Evolutionary conservation across 2,329 filamentous ascomycete species (phyloP).

Genomic region (Apiospora pterosperma): DNA sequence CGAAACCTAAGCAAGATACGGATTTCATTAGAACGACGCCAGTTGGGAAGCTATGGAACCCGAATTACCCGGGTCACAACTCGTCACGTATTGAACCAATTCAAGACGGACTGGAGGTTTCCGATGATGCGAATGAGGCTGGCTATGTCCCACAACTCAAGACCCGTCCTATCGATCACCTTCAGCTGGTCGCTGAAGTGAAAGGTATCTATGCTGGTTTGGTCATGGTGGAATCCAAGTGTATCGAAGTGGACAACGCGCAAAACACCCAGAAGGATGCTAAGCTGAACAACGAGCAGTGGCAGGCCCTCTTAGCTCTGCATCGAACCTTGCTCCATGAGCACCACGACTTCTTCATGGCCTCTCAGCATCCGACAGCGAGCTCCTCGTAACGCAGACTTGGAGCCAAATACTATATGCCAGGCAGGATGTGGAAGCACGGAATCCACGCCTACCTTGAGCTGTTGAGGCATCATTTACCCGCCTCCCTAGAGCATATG

Average conservation of each 20-base stretch:
- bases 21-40: too few relatives aligned
- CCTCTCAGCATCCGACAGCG: constrained; percentile 80
- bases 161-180: constrained; percentile 64
- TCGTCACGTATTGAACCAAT: background rate
- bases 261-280: constrained; percentile 42
- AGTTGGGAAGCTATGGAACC: background rate
- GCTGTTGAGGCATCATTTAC: constrained; percentile 69
- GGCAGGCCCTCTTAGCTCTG: constrained; percentile 78
- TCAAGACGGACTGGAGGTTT: background rate
- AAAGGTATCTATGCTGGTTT: constrained; percentile 80
- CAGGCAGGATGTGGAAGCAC: constrained; percentile 89
- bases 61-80: background rate
- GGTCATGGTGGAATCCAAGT: constrained; percentile 83
- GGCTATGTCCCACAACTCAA: constrained; percentile 15
- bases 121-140: background rate
- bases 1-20: too few relatives aligned
- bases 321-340: constrained; percentile 80
- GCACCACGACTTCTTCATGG: constrained; percentile 83
- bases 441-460: constrained; percentile 86
- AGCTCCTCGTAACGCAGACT: constrained; percentile 63
- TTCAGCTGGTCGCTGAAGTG: constrained; percentile 77
- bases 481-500: constrained; percentile 82
- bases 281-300: constrained; percentile 64
- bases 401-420: constrained; percentile 84
- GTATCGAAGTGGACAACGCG: constrained; percentile 75